Percentiles rank a stretch among this genome's conserved stretches.
Conservation (phyloP, 2,329 filamentous ascomycete genomes). For the Ramichloridium luteum region DNA sequence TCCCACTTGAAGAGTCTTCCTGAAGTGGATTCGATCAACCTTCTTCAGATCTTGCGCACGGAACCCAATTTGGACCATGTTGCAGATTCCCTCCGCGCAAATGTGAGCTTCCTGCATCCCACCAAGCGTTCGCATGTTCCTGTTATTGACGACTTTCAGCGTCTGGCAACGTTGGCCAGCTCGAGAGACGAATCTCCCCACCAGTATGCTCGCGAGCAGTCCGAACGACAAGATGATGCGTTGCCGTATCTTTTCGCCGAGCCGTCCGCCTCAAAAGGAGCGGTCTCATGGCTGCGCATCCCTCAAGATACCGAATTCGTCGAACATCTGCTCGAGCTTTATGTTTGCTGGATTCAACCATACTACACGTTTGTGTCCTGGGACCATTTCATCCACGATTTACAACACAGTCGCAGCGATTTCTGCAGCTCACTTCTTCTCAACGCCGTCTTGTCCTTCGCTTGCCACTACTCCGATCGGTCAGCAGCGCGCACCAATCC, state of each 20-base stretch:
- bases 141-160: no score
- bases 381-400: conserved; percentile 57
- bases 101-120: no score
- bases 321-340: conserved; percentile 25
- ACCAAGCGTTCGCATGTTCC: no score
- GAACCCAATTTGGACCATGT: conserved; percentile 30
- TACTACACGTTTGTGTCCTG: conserved; percentile 62
- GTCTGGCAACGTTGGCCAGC: no score
- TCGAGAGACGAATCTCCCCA: no score
- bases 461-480: conserved; percentile 42
- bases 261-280: no score
- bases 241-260: no score
- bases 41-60: conserved; percentile 32
- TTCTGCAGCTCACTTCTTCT: conserved; percentile 48
- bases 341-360: conserved; percentile 52
- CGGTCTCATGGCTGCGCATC: conserved; percentile 23
- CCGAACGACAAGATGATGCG: no score
- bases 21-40: conserved; percentile 31
- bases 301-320: conserved; percentile 25
- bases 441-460: conserved; percentile 24
- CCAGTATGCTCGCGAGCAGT: no score
- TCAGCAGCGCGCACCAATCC: conserved; percentile 51
- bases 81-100: conserved; percentile 30
- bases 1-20: conserved; percentile 33
- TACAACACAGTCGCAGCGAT: conserved; percentile 45